These are phyloP conservation scores for Ophiostoma piceae DNA, from an alignment of 2,329 filamentous ascomycete genomes.

Conservation along the genomic window DNA sequence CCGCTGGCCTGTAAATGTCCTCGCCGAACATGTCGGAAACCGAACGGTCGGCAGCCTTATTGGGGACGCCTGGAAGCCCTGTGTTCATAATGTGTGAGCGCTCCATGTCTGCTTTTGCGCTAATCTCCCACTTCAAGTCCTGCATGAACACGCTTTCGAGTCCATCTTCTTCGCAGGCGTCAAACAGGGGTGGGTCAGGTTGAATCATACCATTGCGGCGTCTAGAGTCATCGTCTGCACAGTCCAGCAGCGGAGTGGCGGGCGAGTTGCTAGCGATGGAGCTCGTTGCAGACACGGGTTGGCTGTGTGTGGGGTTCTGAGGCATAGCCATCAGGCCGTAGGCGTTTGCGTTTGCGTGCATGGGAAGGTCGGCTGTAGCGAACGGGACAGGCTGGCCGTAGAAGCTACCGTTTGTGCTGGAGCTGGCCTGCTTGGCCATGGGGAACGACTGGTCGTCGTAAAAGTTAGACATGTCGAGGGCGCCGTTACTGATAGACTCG, in stretches of 20 bases:
- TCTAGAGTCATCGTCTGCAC: slow-evolving; percentile 42
- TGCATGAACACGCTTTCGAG: slow-evolving; percentile 19
- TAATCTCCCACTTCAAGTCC: slow-evolving; percentile 13
- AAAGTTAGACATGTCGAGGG: slow-evolving; percentile 37
- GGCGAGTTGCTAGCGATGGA: slow-evolving; percentile 56
- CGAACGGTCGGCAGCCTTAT: slow-evolving; percentile 71
- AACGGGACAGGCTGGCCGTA: slow-evolving; percentile 33
- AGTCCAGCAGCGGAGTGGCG: slow-evolving; percentile 51
- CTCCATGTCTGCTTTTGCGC: slow-evolving; percentile 41
- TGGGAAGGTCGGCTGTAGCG: slow-evolving; percentile 25
- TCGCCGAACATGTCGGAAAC: slow-evolving; percentile 82
- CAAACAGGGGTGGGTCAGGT: neutral
- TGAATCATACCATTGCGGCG: slow-evolving; percentile 50
- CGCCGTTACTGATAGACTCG: slow-evolving; percentile 46
- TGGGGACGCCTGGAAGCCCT: slow-evolving; percentile 55
- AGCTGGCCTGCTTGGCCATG: slow-evolving; percentile 37
- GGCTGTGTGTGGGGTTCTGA: slow-evolving; percentile 39
- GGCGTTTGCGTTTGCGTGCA: slow-evolving; percentile 28
- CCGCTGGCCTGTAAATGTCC: slow-evolving; percentile 72
- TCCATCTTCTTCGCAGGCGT: neutral
- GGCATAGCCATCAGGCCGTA: slow-evolving; percentile 42
- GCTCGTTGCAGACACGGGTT: slow-evolving; percentile 53
- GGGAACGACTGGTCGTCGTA: slow-evolving; percentile 34
- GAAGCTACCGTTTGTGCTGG: slow-evolving; percentile 36
- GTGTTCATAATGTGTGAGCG: slow-evolving; percentile 60